Conservation (phyloP, 495 filamentous ascomycete species). For the Xylaria venustula region DNA sequence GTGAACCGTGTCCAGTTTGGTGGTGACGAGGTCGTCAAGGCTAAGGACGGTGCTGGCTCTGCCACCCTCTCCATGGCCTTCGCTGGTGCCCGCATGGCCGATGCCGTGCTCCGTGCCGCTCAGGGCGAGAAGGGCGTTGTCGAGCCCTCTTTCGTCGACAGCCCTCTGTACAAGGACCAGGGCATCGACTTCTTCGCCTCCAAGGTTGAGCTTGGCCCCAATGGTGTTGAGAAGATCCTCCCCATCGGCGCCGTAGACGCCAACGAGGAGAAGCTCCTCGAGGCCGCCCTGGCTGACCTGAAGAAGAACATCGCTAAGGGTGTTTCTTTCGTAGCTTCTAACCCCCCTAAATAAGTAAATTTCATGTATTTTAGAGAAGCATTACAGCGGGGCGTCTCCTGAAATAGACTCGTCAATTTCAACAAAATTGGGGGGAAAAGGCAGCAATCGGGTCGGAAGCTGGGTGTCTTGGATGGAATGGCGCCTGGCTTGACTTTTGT, state of each 20-base stretch:
- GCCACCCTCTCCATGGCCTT: slow-evolving; percentile 99
- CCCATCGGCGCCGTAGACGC: slow-evolving; percentile 77
- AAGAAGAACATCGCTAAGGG: slow-evolving; percentile 73
- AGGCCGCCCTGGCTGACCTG: slow-evolving; percentile 79
- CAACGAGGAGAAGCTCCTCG: slow-evolving; percentile 85
- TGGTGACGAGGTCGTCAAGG: slow-evolving; percentile 98
- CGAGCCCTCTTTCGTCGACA: slow-evolving; percentile 96
- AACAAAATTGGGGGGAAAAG: background rate
- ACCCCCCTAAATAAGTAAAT: slow-evolving; percentile 52
- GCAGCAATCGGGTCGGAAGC: background rate
- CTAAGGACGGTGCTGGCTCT: slow-evolving; percentile 97
- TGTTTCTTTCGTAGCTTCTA: slow-evolving; percentile 48
- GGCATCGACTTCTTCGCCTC: slow-evolving; percentile 95
- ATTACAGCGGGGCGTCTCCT: slow-evolving; percentile 14
- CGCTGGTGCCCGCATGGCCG: slow-evolving; percentile 96
- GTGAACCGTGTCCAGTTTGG: slow-evolving; percentile 97
- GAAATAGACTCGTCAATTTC: slow-evolving; percentile 7
- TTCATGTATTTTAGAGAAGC: slow-evolving; percentile 1
- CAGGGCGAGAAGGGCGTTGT: slow-evolving; percentile 92
- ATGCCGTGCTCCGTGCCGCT: slow-evolving; percentile 86
- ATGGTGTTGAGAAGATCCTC: slow-evolving; percentile 91
- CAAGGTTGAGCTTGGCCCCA: slow-evolving; percentile 89
- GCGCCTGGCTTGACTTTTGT: slow-evolving; percentile 7
- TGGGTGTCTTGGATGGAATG: background rate
- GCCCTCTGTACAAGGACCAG: slow-evolving; percentile 95